Evolutionary conservation across 192 early-diverging fungal genomes (phyloP), one percentile per base, ranked within the genome.

Genomic region (Coemansia sp.): DNA sequence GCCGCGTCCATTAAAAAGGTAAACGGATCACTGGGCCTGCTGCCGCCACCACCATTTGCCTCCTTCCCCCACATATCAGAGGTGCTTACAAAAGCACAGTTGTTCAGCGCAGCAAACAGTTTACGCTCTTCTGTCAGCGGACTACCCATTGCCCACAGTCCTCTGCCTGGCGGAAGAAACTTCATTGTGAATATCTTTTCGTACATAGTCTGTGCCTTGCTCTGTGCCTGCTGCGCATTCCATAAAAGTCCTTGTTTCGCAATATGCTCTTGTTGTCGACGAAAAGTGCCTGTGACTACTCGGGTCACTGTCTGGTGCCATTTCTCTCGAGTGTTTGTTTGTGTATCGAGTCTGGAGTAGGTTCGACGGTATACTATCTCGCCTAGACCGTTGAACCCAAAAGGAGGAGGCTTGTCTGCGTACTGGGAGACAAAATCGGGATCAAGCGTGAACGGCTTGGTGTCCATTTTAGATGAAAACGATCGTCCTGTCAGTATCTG

Each of bases 11-110:
- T 84, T 36, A 85, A 59, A 36, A 85, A 85, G 9, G 45, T 61
- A 62, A 85, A 85, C 51, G 84, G 81, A 61, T 15, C 55, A 33
- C 67, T 60, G 22, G 73, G 51, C 9, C 74, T 66, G 7, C 61
- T 15, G 28, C 20, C 54, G 28, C 22, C 22, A 28, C 22, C 22
- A 28, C 22, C 22, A 1, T 28, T 28, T 28, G 0, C 22, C 22
- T 28, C 22, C 3, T 17, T 14, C 8, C 84, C 81, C 81, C 81
- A 80, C 84, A 85, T 85, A n/a, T 45, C 57, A 28, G 67, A 60
- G n/a, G 84, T 85, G 32, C 74, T 74, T 11, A 85, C 81, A 70
- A 85, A 85, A 0, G 84, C 84, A 48, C 84, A 85, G 69, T 84
- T 85, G 61, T 85, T 85, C 28, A 85, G 67, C 1, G 84, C 81